Conservation (phyloP, 2,329 filamentous ascomycete species). For the Exophiala calicioides region DNA sequence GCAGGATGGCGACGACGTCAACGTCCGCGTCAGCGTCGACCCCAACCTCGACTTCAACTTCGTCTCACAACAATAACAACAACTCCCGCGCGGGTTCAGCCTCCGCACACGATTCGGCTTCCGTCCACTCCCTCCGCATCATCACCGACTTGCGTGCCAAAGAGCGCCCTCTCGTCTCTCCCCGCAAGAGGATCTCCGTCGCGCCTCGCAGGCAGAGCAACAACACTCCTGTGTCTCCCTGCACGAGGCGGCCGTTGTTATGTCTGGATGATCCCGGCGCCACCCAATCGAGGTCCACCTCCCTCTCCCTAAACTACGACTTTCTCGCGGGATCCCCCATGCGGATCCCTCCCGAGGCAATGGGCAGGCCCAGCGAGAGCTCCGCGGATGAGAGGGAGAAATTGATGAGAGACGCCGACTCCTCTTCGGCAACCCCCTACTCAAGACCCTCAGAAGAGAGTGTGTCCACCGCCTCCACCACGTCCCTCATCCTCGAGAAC, state of each 20-base stretch:
- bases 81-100: not conserved
- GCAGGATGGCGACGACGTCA: too few species aligned
- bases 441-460: constrained; percentile 27
- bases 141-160: constrained; percentile 20
- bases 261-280: constrained; percentile 17
- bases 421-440: constrained; percentile 3
- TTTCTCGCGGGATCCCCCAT: constrained; percentile 11
- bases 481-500: constrained; percentile 35
- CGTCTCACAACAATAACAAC: too few species aligned
- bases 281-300: constrained; percentile 21
- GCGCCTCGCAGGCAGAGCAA: constrained; percentile 7
- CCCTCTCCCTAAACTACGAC: constrained; percentile 22
- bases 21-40: too few species aligned
- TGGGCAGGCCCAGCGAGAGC: constrained; percentile 7
- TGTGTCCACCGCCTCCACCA: constrained; percentile 31
- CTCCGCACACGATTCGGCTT: not conserved
- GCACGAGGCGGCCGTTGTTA: constrained; percentile 5
- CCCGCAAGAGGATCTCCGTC: constrained; percentile 17
- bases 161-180: constrained; percentile 14
- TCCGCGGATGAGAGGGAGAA: constrained; percentile 19
- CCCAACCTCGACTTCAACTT: too few species aligned
- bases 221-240: constrained; percentile 12
- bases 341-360: constrained; percentile 7
- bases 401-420: constrained; percentile 12
- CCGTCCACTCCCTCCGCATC: constrained; percentile 4